Conservation (phyloP, 495 filamentous ascomycete genomes). For the Chaetomidium leptoderma region DNA sequence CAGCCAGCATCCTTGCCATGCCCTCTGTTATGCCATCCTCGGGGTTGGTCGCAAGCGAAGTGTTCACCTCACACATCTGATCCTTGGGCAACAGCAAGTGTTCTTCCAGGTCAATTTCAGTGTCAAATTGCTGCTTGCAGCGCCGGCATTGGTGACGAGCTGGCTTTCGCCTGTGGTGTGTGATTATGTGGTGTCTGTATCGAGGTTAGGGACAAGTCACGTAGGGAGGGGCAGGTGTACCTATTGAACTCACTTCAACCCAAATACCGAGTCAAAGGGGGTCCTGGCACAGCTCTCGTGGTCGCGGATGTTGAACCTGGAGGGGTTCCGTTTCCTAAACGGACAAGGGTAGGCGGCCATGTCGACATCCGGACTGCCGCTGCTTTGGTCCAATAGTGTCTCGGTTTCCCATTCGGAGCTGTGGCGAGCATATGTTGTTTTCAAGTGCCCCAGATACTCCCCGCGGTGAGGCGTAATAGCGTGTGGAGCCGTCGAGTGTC, state of each 20-base stretch:
- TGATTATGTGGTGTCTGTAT: constrained; percentile 23
- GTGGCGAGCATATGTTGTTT: neutral
- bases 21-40: constrained; percentile 28
- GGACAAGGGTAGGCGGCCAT: constrained; percentile 28
- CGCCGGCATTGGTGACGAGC: constrained; percentile 23
- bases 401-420: constrained; percentile 14
- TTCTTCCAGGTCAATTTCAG: neutral
- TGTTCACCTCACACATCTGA: constrained; percentile 25
- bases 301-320: constrained; percentile 36
- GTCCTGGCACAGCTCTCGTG: constrained; percentile 31
- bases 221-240: neutral
- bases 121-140: constrained; percentile 21
- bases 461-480: neutral
- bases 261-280: constrained; percentile 17
- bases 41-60: neutral
- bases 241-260: constrained; percentile 25
- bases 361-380: neutral
- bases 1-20: constrained; percentile 2
- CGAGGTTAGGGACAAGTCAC: neutral
- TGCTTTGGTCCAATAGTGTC: neutral
- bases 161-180: constrained; percentile 11
- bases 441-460: neutral
- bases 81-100: constrained; percentile 28
- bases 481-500: too few species aligned
- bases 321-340: constrained; percentile 38